Conservation (phyloP, 345 rosid genomes). For the Ceriops tagal region DNA sequence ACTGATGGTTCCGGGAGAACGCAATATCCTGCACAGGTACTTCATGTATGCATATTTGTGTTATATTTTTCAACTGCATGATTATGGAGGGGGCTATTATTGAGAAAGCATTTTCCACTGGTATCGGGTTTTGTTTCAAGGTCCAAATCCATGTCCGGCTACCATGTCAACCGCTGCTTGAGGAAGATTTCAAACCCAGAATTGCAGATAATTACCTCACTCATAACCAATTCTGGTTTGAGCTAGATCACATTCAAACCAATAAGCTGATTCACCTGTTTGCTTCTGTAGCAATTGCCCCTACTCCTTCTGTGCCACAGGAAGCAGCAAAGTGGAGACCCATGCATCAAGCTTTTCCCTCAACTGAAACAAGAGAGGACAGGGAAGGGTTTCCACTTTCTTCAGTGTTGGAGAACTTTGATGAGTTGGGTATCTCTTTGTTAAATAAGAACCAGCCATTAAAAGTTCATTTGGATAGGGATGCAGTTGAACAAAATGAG, state of each 20-base stretch:
- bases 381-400: slow-evolving; percentile 14
- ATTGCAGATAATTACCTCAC: slow-evolving; percentile 18
- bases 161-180: slow-evolving; percentile 24
- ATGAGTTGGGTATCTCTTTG: slow-evolving; percentile 17
- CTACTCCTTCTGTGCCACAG: slow-evolving; percentile 30
- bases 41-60: background rate
- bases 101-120: too few species aligned
- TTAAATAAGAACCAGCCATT: slow-evolving; percentile 19
- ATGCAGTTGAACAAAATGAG: slow-evolving; percentile 31
- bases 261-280: slow-evolving; percentile 21
- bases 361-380: slow-evolving; percentile 30
- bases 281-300: slow-evolving; percentile 20
- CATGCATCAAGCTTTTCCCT: slow-evolving; percentile 20
- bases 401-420: slow-evolving; percentile 14
- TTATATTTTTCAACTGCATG: too few species aligned
- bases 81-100: too few species aligned
- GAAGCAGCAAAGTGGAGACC: slow-evolving; percentile 18
- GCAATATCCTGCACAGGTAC: slow-evolving; percentile 29
- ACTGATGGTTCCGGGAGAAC: slow-evolving; percentile 23
- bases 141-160: slow-evolving; percentile 24
- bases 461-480: slow-evolving; percentile 25
- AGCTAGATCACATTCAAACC: slow-evolving; percentile 31
- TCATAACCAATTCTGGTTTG: slow-evolving; percentile 25
- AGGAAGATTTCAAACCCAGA: slow-evolving; percentile 26
- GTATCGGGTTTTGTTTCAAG: slow-evolving; percentile 12